These are phyloP conservation scores for Hypoxylon fragiforme DNA, from an alignment of 495 filamentous ascomycete species.

Conservation along the genomic window DNA sequence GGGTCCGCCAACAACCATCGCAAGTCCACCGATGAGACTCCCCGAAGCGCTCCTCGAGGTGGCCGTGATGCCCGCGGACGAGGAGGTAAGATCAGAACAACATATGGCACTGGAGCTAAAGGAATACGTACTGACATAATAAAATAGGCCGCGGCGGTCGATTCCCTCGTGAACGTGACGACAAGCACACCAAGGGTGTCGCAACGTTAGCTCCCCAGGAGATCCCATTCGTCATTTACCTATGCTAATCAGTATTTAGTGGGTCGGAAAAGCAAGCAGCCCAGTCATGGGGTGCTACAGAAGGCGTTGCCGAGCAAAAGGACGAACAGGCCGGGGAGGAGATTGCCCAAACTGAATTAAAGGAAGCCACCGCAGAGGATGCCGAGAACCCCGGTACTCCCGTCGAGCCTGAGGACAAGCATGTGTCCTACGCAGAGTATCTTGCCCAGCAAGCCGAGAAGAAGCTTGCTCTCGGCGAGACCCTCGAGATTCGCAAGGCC, in stretches of 20 bases:
- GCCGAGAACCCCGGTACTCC: conserved; percentile 44
- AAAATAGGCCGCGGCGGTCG: conserved; percentile 50
- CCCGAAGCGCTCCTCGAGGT: conserved; percentile 56
- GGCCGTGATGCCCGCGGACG: conserved; percentile 61
- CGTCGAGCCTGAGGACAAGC: conserved; percentile 80
- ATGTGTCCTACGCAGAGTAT: conserved; percentile 84
- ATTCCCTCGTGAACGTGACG: conserved; percentile 62
- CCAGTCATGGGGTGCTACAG: conserved; percentile 84
- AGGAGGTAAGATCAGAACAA: conserved; percentile 50
- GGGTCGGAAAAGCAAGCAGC: conserved; percentile 91
- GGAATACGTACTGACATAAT: conserved; percentile 4
- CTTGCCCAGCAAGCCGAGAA: conserved; percentile 84
- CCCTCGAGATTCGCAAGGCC: conserved; percentile 74
- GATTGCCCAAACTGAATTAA: conserved; percentile 81
- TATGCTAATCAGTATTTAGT: conserved; percentile 44
- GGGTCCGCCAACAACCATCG: conserved; percentile 80
- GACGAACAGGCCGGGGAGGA: conserved; percentile 87
- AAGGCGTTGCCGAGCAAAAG: conserved; percentile 77
- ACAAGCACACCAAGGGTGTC: conserved; percentile 78
- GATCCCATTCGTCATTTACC: background rate
- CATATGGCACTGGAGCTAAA: conserved; percentile 2
- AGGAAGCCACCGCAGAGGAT: conserved; percentile 57
- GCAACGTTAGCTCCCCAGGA: conserved; percentile 59
- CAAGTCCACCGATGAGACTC: conserved; percentile 73
- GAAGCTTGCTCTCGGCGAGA: conserved; percentile 69